phyloP scores from a whole-genome alignment of 768 basidiomycete species.

The Crassisporium funariophilum region DNA sequence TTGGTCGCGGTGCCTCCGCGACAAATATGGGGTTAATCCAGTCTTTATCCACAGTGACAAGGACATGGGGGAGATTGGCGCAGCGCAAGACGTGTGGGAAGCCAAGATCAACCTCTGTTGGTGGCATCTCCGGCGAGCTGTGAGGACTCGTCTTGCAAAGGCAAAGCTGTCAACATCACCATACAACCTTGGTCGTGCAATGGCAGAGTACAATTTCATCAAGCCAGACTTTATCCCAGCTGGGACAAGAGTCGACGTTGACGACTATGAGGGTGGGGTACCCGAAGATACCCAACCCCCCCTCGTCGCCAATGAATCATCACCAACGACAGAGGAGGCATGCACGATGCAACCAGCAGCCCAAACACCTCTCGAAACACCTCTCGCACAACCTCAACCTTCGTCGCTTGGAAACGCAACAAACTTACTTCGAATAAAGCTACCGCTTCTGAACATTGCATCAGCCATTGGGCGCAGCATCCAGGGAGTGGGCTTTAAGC shows the following conservation, averaged over 20 bases:
- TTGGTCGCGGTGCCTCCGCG: slow-evolving; percentile 13
- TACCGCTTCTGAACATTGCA: neutral
- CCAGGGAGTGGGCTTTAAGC: neutral
- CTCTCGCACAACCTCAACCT: neutral
- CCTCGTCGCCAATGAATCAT: slow-evolving; percentile 1
- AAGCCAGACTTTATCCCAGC: slow-evolving; percentile 14
- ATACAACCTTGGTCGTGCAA: slow-evolving; percentile 19
- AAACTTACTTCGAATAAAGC: slow-evolving; percentile 4
- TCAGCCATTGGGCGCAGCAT: slow-evolving; percentile 2
- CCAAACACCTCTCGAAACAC: neutral
- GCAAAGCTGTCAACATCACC: slow-evolving; percentile 25
- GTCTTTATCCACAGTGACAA: slow-evolving; percentile 17
- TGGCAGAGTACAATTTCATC: slow-evolving; percentile 18
- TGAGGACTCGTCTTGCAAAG: slow-evolving; percentile 15
- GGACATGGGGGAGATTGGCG: slow-evolving; percentile 21
- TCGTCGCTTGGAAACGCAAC: slow-evolving; percentile 4
- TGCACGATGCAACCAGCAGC: neutral
- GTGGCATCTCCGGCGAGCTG: slow-evolving; percentile 24
- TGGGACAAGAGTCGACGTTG: slow-evolving; percentile 14
- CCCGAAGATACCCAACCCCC: slow-evolving; percentile 52
- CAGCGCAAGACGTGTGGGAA: slow-evolving; percentile 14
- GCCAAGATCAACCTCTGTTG: slow-evolving; percentile 23
- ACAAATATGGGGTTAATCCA: slow-evolving; percentile 14
- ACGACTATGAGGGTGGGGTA: slow-evolving; percentile 30
- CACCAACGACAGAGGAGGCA: neutral